These are phyloP conservation scores for Phaeotremella skinneri DNA, from an alignment of 768 basidiomycete genomes.

Conservation along the genomic window DNA sequence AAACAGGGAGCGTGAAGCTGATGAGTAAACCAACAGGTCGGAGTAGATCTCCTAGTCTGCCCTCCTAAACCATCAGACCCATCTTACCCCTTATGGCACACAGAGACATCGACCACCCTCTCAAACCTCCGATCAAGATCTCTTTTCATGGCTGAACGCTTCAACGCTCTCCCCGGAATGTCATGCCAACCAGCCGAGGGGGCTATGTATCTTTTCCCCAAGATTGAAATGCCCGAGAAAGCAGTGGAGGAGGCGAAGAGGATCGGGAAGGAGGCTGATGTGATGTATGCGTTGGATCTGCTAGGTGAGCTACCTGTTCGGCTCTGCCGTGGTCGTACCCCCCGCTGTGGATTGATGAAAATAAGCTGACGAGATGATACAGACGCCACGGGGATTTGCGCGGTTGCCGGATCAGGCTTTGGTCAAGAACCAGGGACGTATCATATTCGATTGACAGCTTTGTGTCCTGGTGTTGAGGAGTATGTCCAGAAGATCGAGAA, in stretches of 20 bases:
- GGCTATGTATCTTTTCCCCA: slow-evolving; percentile 90
- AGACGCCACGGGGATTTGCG: slow-evolving; percentile 66
- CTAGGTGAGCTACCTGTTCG: slow-evolving; percentile 59
- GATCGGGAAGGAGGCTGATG: slow-evolving; percentile 77
- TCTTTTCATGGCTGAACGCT: slow-evolving; percentile 65
- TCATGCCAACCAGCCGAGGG: slow-evolving; percentile 67
- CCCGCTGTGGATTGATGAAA: neutral
- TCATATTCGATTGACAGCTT: slow-evolving; percentile 88
- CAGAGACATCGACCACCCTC: slow-evolving; percentile 80
- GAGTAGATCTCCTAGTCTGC: slow-evolving; percentile 88
- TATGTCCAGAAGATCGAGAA: slow-evolving; percentile 79
- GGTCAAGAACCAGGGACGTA: slow-evolving; percentile 86
- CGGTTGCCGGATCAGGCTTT: slow-evolving; percentile 90
- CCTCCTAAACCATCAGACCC: slow-evolving; percentile 74
- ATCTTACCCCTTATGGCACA: slow-evolving; percentile 74
- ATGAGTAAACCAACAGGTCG: slow-evolving; percentile 62
- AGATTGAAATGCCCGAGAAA: slow-evolving; percentile 67
- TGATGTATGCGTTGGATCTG: slow-evolving; percentile 78
- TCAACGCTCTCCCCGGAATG: slow-evolving; percentile 80
- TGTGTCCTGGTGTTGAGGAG: slow-evolving; percentile 91
- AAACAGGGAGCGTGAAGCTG: neutral
- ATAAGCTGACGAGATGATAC: slow-evolving; percentile 1
- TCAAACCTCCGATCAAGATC: slow-evolving; percentile 53
- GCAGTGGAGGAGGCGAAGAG: slow-evolving; percentile 71
- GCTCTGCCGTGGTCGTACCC: too few species aligned